Evolutionary conservation across 768 basidiomycete species (phyloP).

Genomic region (Amanita polypyramis): DNA sequence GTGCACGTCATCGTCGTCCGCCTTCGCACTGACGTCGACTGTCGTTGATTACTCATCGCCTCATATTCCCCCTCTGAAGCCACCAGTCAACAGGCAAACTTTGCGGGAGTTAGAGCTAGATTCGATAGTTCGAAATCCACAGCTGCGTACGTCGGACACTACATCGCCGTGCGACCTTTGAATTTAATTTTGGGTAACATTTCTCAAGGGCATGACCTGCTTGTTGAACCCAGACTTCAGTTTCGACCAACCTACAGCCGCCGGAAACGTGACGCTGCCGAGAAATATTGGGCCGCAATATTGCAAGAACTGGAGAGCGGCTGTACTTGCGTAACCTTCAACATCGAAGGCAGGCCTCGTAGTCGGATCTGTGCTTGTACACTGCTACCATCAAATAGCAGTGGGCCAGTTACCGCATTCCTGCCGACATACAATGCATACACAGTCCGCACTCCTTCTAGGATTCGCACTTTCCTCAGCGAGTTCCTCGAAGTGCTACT

Average conservation of each 20-base stretch:
- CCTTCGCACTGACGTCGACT: constrained; percentile 6
- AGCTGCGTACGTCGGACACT: constrained; percentile 59
- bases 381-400: constrained; percentile 29
- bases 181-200: constrained; percentile 10
- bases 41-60: constrained; percentile 32
- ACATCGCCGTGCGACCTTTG: constrained; percentile 6
- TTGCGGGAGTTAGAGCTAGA: constrained; percentile 80
- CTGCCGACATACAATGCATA: constrained; percentile 32
- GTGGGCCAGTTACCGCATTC: constrained; percentile 32
- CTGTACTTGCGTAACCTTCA: constrained; percentile 79
- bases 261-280: constrained; percentile 59
- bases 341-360: constrained; percentile 43
- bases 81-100: constrained; percentile 75
- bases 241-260: constrained; percentile 71
- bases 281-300: constrained; percentile 82
- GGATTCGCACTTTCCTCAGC: constrained; percentile 55
- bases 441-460: constrained; percentile 62
- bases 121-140: constrained; percentile 80
- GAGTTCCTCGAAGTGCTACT: constrained; percentile 78
- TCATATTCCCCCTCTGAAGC: constrained; percentile 58
- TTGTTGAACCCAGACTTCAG: constrained; percentile 79
- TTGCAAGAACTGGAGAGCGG: constrained; percentile 66
- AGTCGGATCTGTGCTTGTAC: constrained; percentile 47
- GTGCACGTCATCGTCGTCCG: constrained; percentile 1
- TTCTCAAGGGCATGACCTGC: constrained; percentile 69